These are phyloP conservation scores for Amanita phalloides DNA, from an alignment of 768 basidiomycete species.

Conservation along the genomic window DNA sequence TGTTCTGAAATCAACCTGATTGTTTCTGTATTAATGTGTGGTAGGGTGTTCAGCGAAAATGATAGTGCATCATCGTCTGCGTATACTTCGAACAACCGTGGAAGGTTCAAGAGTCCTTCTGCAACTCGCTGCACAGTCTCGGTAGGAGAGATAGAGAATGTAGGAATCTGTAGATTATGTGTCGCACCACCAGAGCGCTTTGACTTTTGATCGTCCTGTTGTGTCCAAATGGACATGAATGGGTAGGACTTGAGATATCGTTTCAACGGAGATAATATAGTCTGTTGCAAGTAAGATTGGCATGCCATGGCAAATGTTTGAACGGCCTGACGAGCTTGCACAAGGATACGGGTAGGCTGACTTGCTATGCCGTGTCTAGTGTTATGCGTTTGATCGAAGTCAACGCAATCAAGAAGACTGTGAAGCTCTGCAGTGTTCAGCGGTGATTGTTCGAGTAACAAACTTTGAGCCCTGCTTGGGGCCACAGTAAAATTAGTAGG, in stretches of 20 bases:
- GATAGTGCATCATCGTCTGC: conserved; percentile 84
- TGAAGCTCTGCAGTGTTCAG: conserved; percentile 77
- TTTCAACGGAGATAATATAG: conserved; percentile 76
- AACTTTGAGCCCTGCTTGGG: conserved; percentile 54
- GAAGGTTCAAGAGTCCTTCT: conserved; percentile 90
- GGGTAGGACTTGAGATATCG: conserved; percentile 67
- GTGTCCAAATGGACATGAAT: conserved; percentile 54
- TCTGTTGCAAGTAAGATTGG: conserved; percentile 70
- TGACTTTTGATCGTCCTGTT: conserved; percentile 36
- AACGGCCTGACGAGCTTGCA: conserved; percentile 43
- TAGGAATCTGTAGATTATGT: conserved; percentile 65
- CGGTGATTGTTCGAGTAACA: conserved; percentile 72
- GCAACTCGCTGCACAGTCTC: conserved; percentile 82
- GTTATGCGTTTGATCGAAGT: conserved; percentile 25
- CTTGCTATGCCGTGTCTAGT: conserved; percentile 13
- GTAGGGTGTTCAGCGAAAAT: conserved; percentile 79
- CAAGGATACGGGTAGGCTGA: conserved; percentile 34
- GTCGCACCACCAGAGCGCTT: conserved; percentile 29
- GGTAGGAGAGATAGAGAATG: conserved; percentile 88
- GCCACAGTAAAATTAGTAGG: conserved; percentile 44
- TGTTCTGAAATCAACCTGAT: conserved; percentile 37
- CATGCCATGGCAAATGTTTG: conserved; percentile 58
- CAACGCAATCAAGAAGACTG: conserved; percentile 42
- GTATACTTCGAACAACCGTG: conserved; percentile 89
- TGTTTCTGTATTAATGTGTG: conserved; percentile 50